phyloP scores from a whole-genome alignment of 192 early-diverging fungal genomes.

The Podila epigama region DNA sequence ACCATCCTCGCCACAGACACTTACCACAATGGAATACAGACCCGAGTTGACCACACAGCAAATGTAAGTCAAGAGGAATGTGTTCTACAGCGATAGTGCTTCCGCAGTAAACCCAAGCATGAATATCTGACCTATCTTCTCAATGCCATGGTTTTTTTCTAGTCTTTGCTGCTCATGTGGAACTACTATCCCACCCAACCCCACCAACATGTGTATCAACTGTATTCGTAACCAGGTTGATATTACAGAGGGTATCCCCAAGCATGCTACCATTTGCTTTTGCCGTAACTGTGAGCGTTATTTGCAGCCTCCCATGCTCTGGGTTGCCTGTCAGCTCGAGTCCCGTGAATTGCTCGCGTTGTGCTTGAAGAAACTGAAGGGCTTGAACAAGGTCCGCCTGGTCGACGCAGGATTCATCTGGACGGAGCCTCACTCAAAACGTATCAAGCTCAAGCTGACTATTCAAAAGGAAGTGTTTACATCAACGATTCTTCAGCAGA shows the following conservation, averaged over 20 bases:
- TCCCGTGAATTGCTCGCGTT: conserved; percentile 89
- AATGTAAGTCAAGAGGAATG: conserved; percentile 51
- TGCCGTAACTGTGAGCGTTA: conserved; percentile 98
- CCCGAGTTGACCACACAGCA: conserved; percentile 60
- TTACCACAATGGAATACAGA: conserved; percentile 56
- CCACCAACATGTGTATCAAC: conserved; percentile 98
- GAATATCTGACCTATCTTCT: neutral
- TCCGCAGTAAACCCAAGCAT: neutral
- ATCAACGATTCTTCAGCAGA: conserved; percentile 94
- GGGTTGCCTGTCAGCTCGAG: conserved; percentile 90
- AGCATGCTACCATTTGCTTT: conserved; percentile 94
- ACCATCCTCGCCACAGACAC: neutral
- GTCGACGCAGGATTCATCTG: conserved; percentile 98
- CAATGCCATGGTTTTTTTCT: neutral
- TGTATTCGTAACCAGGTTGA: conserved; percentile 97
- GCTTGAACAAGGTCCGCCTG: conserved; percentile 90
- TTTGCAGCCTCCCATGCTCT: conserved; percentile 92
- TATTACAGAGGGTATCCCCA: conserved; percentile 97
- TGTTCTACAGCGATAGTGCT: neutral
- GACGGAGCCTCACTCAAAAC: conserved; percentile 89
- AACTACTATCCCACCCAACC: conserved; percentile 92
- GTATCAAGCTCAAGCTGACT: conserved; percentile 97
- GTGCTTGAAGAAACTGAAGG: conserved; percentile 92
- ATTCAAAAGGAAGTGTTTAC: conserved; percentile 99
- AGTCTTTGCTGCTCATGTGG: conserved; percentile 94